These are phyloP conservation scores for Phytophthora fragariaefolia DNA, from an alignment of 352 stramenopile genomes.

Conservation along the genomic window DNA sequence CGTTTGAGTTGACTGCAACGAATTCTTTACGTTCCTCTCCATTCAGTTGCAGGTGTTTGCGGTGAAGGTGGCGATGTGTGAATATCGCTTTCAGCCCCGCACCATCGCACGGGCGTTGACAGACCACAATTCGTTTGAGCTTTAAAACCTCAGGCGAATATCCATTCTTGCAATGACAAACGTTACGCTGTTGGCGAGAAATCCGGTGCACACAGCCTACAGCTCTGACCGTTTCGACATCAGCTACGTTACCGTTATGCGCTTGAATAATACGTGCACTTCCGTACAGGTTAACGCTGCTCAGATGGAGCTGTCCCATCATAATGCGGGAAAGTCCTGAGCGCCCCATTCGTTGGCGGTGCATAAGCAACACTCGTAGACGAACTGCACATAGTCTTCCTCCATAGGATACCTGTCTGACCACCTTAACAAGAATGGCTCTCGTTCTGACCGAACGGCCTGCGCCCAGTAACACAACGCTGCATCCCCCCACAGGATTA, in stretches of 20 bases:
- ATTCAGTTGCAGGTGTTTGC: neutral
- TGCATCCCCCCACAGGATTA: too few species aligned
- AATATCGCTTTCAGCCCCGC: neutral
- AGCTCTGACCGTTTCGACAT: conserved; percentile 1
- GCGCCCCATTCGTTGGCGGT: too few species aligned
- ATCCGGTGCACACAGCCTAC: neutral
- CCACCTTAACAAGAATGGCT: conserved; percentile 5
- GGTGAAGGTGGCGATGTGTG: neutral
- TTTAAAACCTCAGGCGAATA: neutral
- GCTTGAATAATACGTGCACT: conserved; percentile 1
- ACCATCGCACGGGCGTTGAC: neutral
- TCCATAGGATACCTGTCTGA: too few species aligned
- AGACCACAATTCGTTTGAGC: conserved; percentile 1
- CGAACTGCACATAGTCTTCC: neutral
- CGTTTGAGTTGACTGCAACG: conserved; percentile 22
- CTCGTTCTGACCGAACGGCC: conserved; percentile 1
- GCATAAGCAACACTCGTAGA: neutral
- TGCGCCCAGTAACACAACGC: neutral
- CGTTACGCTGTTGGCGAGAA: neutral
- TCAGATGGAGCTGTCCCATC: conserved; percentile 1
- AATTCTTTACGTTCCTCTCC: neutral
- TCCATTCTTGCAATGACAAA: neutral
- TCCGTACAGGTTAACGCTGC: conserved; percentile 15
- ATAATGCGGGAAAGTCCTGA: neutral
- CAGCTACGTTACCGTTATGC: neutral